phyloP scores from a whole-genome alignment of 2,329 filamentous ascomycete genomes.

The Teratosphaeria gauchensis region DNA sequence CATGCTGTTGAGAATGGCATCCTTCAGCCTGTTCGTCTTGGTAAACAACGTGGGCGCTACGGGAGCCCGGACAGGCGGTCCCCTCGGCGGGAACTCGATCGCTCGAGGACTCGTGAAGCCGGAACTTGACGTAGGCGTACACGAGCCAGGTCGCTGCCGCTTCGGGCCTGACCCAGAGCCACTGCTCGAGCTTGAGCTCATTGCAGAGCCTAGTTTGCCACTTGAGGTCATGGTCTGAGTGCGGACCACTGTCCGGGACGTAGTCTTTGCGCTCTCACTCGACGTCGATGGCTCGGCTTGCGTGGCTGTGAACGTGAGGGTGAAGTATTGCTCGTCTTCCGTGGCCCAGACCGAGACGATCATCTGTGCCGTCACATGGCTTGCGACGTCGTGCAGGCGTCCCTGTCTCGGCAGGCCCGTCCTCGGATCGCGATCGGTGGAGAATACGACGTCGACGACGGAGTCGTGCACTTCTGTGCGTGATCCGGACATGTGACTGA shows the following conservation, averaged over 20 bases:
- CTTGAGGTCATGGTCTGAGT: slow-evolving; percentile 29
- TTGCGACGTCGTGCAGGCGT: slow-evolving; percentile 10
- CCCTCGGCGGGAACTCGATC: slow-evolving; percentile 55
- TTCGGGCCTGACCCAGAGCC: slow-evolving; percentile 8
- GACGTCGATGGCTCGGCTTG: slow-evolving; percentile 5
- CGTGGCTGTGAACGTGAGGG: slow-evolving; percentile 62
- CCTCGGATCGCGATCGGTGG: slow-evolving; percentile 34
- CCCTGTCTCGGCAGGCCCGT: slow-evolving; percentile 30
- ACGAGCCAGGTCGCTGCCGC: neutral
- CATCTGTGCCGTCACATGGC: slow-evolving; percentile 56
- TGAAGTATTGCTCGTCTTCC: slow-evolving; percentile 59
- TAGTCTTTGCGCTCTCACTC: slow-evolving; percentile 17
- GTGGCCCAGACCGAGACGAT: slow-evolving; percentile 68
- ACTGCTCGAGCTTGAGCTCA: slow-evolving; percentile 27
- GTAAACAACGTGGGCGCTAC: slow-evolving; percentile 56
- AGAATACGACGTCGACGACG: slow-evolving; percentile 58
- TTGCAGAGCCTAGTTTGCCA: slow-evolving; percentile 29
- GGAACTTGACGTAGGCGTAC: slow-evolving; percentile 17
- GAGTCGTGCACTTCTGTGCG: slow-evolving; percentile 46
- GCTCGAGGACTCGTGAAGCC: slow-evolving; percentile 40
- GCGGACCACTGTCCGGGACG: slow-evolving; percentile 32
- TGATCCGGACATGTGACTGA: slow-evolving; percentile 21
- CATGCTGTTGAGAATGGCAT: slow-evolving; percentile 66
- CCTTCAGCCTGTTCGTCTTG: slow-evolving; percentile 66
- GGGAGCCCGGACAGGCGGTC: slow-evolving; percentile 50